Base-by-base conservation (phyloP, 352 stramenopile genomes). In the Thalassiosira livingstoniorum region DNA sequence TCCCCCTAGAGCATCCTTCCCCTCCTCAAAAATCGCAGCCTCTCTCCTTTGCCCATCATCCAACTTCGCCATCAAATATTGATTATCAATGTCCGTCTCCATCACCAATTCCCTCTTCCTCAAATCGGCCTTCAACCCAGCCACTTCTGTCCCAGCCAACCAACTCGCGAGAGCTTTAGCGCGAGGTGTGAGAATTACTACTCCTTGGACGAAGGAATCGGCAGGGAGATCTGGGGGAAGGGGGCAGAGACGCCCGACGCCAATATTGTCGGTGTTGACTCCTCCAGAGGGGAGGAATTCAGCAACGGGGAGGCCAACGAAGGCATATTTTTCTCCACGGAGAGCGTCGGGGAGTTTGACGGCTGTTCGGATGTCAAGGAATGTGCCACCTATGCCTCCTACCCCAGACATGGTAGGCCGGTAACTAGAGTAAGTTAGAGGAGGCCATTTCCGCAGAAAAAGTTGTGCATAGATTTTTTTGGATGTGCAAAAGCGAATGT, bases 301-400 rank as follows among this genome's bases (percentile, higher is more conserved):
- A 0, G 89, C 84, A 43, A 96, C 47, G 18, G 94, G 94, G 34
- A 97, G 81, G 13, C 84, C 87, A 10, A 97, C 94, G 83, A 97
- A 97, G 2, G 94, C 94, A 85, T 97, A 97, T 78, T 96, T 93
- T 82, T 97, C 94, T 39, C 94, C 94, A 27, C 93, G 83, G 23
- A 97, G 69, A 5, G 92, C 89, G 87, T 97, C 94, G 4, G 94
- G 94, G 42, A 97, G 75, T 76, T 94, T 94, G 4, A 94, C 85
- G 18, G 94, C 92, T 31, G 92, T 96, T 65, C 90, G 73, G 63
- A 95, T 89, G 78, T 95, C 88, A 35, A 95, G 80, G 45, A 94
- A 93, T 47, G 80, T 87, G 18, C 85, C 78, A n/a, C 78, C 80
- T 18, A 86, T 76, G 18, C 68, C 81, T 62, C 58, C 72, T 23